A percentile compares a stretch with the other conserved stretches of the same genome.
phyloP scores from a whole-genome alignment of 768 basidiomycete genomes.

The Podaxis sp. region DNA sequence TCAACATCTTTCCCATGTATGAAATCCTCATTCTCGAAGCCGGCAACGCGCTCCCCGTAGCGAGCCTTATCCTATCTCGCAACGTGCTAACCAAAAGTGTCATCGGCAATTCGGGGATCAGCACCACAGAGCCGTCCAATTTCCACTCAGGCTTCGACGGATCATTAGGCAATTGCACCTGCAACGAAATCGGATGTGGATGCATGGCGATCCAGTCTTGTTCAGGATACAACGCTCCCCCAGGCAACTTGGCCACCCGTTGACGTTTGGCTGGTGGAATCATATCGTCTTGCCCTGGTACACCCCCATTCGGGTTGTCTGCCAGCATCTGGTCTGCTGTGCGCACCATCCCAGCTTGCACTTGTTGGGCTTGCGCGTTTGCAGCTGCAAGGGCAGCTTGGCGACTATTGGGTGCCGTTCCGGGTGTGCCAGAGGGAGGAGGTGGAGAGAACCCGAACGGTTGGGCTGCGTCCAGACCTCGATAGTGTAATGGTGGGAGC shows the following conservation, averaged over 20 bases:
- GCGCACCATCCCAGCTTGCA: slow-evolving; percentile 72
- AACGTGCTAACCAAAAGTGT: slow-evolving; percentile 85
- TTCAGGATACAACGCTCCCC: slow-evolving; percentile 82
- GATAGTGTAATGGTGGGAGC: slow-evolving; percentile 84
- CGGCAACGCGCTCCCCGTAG: slow-evolving; percentile 75
- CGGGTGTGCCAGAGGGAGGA: slow-evolving; percentile 10
- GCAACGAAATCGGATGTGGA: slow-evolving; percentile 88
- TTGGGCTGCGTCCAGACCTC: slow-evolving; percentile 72
- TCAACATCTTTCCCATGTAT: slow-evolving; percentile 82
- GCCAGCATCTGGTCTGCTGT: slow-evolving; percentile 71
- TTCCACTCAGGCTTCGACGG: slow-evolving; percentile 92
- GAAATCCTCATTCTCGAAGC: slow-evolving; percentile 81
- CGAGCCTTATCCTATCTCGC: slow-evolving; percentile 82
- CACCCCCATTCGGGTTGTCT: slow-evolving; percentile 37
- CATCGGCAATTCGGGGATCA: slow-evolving; percentile 80
- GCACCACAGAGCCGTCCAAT: slow-evolving; percentile 76
- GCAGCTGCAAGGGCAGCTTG: slow-evolving; percentile 59
- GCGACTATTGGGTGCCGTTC: slow-evolving; percentile 59
- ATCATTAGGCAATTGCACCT: slow-evolving; percentile 81
- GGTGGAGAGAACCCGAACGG: slow-evolving; percentile 81
- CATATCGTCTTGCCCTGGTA: slow-evolving; percentile 42
- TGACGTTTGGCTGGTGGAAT: slow-evolving; percentile 86
- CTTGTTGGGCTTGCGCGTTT: slow-evolving; percentile 44
- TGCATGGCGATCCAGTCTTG: slow-evolving; percentile 91
- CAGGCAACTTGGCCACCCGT: slow-evolving; percentile 81